Conservation (phyloP, 805 yeast species). For the Candida insectorum region DNA sequence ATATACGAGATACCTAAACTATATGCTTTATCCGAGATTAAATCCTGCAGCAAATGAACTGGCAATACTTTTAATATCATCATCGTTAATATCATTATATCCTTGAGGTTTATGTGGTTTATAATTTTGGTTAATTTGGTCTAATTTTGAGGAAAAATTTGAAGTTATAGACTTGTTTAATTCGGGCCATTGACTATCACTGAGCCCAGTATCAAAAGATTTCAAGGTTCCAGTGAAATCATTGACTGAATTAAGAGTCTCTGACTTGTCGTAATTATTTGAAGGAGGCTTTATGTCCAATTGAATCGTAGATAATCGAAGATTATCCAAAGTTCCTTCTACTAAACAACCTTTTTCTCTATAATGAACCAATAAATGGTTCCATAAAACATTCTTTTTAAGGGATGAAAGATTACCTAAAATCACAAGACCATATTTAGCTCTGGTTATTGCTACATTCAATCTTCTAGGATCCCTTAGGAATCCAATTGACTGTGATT, state of each 20-base stretch:
- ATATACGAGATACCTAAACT: too few species aligned
- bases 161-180: conserved; percentile 18
- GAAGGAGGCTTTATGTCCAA: conserved; percentile 22
- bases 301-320: conserved; percentile 69
- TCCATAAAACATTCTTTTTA: conserved; percentile 72
- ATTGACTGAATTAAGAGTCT: too few species aligned
- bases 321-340: conserved; percentile 80
- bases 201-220: not conserved
- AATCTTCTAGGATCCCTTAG: conserved; percentile 42
- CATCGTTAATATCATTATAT: conserved; percentile 20
- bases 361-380: conserved; percentile 68
- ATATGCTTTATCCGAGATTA: too few species aligned
- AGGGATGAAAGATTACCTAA: conserved; percentile 83
- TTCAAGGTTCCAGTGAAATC: too few species aligned
- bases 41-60: conserved; percentile 38
- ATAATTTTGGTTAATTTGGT: conserved; percentile 15
- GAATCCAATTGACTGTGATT: conserved; percentile 38
- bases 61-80: conserved; percentile 35
- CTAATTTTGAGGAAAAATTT: conserved; percentile 32
- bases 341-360: conserved; percentile 85
- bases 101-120: conserved; percentile 1
- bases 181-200: conserved; percentile 23
- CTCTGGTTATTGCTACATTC: conserved; percentile 44
- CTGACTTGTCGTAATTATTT: conserved; percentile 1
- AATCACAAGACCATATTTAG: conserved; percentile 45